Base-by-base conservation (phyloP, 306 rosid genomes). In the Dalbergia oliveri region DNA sequence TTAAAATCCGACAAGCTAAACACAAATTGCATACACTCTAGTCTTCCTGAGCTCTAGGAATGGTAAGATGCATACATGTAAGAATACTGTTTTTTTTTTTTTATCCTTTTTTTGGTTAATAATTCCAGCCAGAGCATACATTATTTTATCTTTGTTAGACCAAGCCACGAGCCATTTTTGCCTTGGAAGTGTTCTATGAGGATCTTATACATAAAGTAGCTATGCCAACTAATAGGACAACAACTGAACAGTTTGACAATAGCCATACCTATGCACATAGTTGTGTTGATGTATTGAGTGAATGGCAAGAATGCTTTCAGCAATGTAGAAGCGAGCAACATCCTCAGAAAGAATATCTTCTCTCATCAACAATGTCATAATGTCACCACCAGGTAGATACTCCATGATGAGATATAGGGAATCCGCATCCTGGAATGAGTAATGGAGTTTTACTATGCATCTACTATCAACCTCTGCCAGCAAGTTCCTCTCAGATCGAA, bases 381-480 rank as follows among this genome's bases (percentile, higher is more conserved):
- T 96, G 86, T 96, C 99, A 72, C 99, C 99, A 74, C 99, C 99
- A 66, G 97, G 99, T 87, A 96, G 88, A 83, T 96, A 96, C 87
- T 96, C 99, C 99, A 96, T 93, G 84, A 96, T 96, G 75, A 96
- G 99, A 87, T 96, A 96, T 60, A 96, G 82, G 88, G 88, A 96
- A 75, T 96, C 98, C 2, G 97, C 87, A 88, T 93, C 98, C 91
- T 96, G 99, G 88, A 96, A 96, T 35, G 99, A 96, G 88, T 93
- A 96, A 73, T 86, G 90, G 57, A 96, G 98, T 80, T 93, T 83
- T n/a, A 96, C 99, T 73, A 96, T 96, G 93, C 97, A 96, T 79
- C 98, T 90, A 85, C 99, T 96, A 89, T 96, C 99, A 83, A 96
- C 99, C 92, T 96, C 99, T 12, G 97, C 99, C 74, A 96, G 93